Base-by-base conservation (phyloP, 2,329 filamentous ascomycete genomes). In the Exophiala lecanii-corni region DNA sequence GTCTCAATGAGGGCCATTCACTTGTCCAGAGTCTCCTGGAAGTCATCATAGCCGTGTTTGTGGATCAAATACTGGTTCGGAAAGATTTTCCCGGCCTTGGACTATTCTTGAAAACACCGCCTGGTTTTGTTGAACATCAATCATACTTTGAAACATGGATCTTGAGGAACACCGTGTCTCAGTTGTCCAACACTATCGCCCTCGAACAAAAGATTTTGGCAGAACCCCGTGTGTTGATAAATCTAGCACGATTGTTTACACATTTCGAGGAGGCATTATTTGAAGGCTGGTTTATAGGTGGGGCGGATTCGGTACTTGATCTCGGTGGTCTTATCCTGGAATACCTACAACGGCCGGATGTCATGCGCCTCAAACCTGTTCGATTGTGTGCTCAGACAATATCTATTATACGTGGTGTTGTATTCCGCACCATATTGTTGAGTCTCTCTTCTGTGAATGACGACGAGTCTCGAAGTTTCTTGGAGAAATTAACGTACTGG, bases 281-380 rank as follows among this genome's bases (percentile, higher is more conserved):
- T 54, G 92, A 97, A 64, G 92, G 92, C 12, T 96, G 89, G 87
- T 97, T 97, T 59, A 78, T 96, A 50, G 84, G 92, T 53, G 91
- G 91, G 1, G 86, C 86, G 1, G 85, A 89, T 55, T 75, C 80
- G 3, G 76, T 92, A 55, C 75, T 97, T 21, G 89, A 97, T 57
- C 94, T 96, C 56, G 78, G 83, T 3, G 92, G 91, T 1, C 81
- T 83, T 40, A 67, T 96, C 5, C 66, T 98, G 5, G 92, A 98
- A 60, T 91, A 94, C 57, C 71, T 98, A 3, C 88, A 95, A 60
- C 79, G 86, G 7, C 84, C 89, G 0, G 87, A 95, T 10, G 73
- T 98, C 25, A 78, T 87, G 1, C 74, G 73, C 9, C 68, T 91
- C 51, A 98, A 97, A 65, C 87, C 80, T 30, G 89, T 98, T 5